Conservation (phyloP, 2,329 filamentous ascomycete genomes). For the Diaporthe aspalathi region DNA sequence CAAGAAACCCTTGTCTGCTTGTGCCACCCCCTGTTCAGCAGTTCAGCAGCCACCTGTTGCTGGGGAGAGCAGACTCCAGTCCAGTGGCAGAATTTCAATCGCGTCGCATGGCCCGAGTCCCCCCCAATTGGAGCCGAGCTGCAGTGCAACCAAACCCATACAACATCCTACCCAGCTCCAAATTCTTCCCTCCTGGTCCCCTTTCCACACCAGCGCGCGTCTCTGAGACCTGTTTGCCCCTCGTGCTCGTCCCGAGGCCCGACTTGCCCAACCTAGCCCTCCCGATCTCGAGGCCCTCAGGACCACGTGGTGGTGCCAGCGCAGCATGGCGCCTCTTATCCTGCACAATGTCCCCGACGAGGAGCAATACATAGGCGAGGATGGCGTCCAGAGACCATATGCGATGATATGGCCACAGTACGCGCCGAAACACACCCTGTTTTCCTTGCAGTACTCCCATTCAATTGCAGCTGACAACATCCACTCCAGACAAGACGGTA, state of each 20-base stretch:
- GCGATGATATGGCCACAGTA: conserved; percentile 75
- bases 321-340: conserved; percentile 71
- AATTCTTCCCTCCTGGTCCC: not conserved
- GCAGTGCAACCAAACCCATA: not conserved
- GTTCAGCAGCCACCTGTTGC: conserved; percentile 20
- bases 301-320: conserved; percentile 18
- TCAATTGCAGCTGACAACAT: conserved; percentile 58
- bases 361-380: conserved; percentile 73
- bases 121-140: not conserved
- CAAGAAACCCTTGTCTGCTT: no score
- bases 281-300: not conserved
- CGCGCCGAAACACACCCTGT: conserved; percentile 13
- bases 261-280: not conserved
- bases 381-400: conserved; percentile 73
- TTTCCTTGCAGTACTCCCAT: conserved; percentile 21
- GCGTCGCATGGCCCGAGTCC: conserved; percentile 5
- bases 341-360: conserved; percentile 77
- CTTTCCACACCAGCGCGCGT: not conserved
- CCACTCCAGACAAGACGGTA: conserved; percentile 62
- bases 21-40: not conserved
- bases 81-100: conserved; percentile 36
- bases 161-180: not conserved
- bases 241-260: no score
- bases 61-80: conserved; percentile 24
- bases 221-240: no score